These are phyloP conservation scores for Neofusicoccum sp. DNA, from an alignment of 2,329 filamentous ascomycete genomes.

Conservation along the genomic window DNA sequence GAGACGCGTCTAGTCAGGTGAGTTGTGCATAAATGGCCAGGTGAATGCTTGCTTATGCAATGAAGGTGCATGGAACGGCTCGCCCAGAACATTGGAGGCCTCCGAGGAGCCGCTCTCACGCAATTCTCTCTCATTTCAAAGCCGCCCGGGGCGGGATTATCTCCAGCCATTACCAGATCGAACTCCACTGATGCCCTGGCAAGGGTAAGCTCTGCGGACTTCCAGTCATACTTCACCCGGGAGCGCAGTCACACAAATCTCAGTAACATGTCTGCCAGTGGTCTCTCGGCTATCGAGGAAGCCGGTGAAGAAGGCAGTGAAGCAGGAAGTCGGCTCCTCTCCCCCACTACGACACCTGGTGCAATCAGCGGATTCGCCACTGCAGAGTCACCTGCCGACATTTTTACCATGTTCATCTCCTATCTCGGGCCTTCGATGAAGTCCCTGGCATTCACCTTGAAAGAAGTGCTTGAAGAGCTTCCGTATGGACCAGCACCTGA, in stretches of 20 bases:
- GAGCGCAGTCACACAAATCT: slow-evolving; percentile 2
- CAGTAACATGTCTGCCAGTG: slow-evolving; percentile 26
- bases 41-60: not conserved
- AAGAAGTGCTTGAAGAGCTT: slow-evolving; percentile 82
- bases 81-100: slow-evolving; percentile 83
- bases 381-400: slow-evolving; percentile 65
- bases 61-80: slow-evolving; percentile 71
- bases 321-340: not conserved
- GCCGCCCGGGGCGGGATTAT: slow-evolving; percentile 7
- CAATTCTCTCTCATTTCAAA: slow-evolving; percentile 84
- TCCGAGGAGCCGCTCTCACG: slow-evolving; percentile 83
- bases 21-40: not conserved
- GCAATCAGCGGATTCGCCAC: slow-evolving; percentile 26
- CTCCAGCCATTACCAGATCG: not conserved
- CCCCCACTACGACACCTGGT: not conserved
- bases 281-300: slow-evolving; percentile 43
- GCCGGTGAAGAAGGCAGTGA: slow-evolving; percentile 10
- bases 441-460: slow-evolving; percentile 86
- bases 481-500: slow-evolving; percentile 71
- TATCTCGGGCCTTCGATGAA: slow-evolving; percentile 93
- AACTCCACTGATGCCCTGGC: not conserved
- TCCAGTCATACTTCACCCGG: not conserved
- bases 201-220: slow-evolving; percentile 5
- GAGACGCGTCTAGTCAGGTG: slow-evolving; percentile 73
- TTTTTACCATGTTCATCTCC: slow-evolving; percentile 86